Evolutionary conservation across 345 rosid genomes (phyloP), one percentile per base, ranked within the genome.

Genomic region (Murraya paniculata): DNA sequence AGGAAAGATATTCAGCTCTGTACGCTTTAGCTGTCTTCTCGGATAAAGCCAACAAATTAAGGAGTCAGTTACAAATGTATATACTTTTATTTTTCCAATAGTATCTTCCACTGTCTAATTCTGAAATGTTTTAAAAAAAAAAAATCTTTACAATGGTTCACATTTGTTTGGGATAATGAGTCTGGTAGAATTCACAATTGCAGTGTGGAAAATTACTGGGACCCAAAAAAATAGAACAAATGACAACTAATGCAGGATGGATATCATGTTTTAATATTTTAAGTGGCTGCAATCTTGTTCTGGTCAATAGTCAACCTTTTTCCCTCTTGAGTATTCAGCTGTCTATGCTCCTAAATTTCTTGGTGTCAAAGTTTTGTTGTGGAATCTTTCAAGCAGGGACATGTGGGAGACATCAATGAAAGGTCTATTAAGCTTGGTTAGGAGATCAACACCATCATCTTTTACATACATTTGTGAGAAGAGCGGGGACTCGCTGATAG

Each of bases 361-460:
- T 72, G 58, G 41, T 68, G 56, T 71, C 38, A 25, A 64, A 67
- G 21, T 45, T 73, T 45, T 38, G 25, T 78, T 59, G 38, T 77
- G 76, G 45, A 67, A 74, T 65, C 67, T 73, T 85, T 81, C 36
- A 59, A 58, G 60, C 91, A 97, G 98, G 85, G 97, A 94, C 48
- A 94, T 94, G 98, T 97, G 99, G 99, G 99, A 97, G 85, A 91
- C 81, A 83, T 97, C 99, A 81, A 97, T 97, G 98, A 93, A 91
- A 82, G 99, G 99, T 81, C 77, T 97, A 74, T 64, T 81, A 75
- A 91, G 92, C 85, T 86, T 97, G 90, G 68, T 97, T 77, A 86
- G 87, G 87, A 94, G 84, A 87, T 83, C 98, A 70, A 91, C 93
- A 64, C 98, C 97, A 58, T 94, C 98, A 64, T 91, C 97, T 38